Evolutionary conservation across 192 early-diverging fungal species (phyloP), one percentile per base, ranked within the genome.

Genomic region (Podila verticillata): DNA sequence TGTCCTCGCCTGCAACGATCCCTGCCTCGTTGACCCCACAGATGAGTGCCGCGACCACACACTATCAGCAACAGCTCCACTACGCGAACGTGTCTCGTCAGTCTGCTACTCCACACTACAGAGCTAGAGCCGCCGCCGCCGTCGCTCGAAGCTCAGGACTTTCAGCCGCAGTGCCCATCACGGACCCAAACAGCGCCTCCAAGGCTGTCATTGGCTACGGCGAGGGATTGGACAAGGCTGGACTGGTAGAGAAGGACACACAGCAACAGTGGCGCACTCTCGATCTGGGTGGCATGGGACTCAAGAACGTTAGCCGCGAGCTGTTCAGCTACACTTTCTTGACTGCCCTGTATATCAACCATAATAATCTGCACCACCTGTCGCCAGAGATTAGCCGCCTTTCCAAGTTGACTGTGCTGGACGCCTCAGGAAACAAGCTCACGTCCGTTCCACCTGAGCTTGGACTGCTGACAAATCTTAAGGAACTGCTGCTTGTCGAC

Each of bases 251-350:
- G 51, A 57, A 48, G 48, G 22, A 34, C n/a, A 72, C 66, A 57
- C 69, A 34, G 19, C 89, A 90, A 26, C 84, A 88, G 57, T 99
- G 97, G 97, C 92, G 92, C 0, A 89, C 89, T 13, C 81, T 99
- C 28, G 98, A 99, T 79, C 78, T 99, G 64, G 96, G 96, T n/a
- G 96, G 98, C 31, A 97, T 99, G 96, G 91, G 86, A 6, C 89
- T 99, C 30, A 92, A 93, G 61, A 95, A 92, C 62, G 82, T 99
- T 2, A 88, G 90, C 22, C 70, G 84, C 35, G 86, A 89, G 47
- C 75, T 98, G 58, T 98, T 97, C 82, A 81, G 81, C 5, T 99
- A 96, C 82, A 61, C 68, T 3, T 98, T 98, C 81, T 85, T 99
- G 56, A 98, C 96, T 28, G 92, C 89, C 32, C 89, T 99, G 12